Evolutionary conservation across 2,329 filamentous ascomycete genomes (phyloP).

Genomic region (Nemania bipapillata): DNA sequence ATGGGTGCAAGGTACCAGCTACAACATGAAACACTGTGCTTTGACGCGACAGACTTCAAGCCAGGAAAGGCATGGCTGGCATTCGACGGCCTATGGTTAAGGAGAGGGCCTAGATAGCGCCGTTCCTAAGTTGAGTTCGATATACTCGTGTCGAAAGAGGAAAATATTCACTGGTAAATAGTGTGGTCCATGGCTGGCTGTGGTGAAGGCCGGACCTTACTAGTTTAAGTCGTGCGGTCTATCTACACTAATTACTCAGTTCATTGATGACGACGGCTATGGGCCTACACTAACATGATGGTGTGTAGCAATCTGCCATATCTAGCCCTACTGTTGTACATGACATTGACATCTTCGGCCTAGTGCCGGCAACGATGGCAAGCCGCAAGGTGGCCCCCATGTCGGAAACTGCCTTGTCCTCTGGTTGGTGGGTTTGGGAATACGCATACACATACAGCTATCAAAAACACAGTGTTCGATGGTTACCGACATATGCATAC

Average conservation of each 20-base stretch:
- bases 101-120: not conserved
- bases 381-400: not conserved
- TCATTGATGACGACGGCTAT: not conserved
- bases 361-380: not conserved
- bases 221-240: not conserved
- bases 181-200: not conserved
- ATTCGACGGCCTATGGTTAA: not conserved
- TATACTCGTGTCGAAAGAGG: not conserved
- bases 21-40: not conserved
- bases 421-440: not conserved
- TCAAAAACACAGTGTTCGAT: not conserved
- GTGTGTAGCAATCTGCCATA: not conserved
- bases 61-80: not conserved
- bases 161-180: not conserved
- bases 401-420: not conserved
- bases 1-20: not conserved
- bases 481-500: slow-evolving; percentile 3
- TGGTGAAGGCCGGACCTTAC: slow-evolving; percentile 9
- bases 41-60: not conserved
- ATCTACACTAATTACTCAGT: not conserved
- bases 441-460: not conserved
- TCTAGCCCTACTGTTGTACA: not conserved
- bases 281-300: not conserved
- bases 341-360: not conserved
- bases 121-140: not conserved